Conservation (phyloP, 2,329 filamentous ascomycete genomes). For the Magnaporthiopsis rhizophila region DNA sequence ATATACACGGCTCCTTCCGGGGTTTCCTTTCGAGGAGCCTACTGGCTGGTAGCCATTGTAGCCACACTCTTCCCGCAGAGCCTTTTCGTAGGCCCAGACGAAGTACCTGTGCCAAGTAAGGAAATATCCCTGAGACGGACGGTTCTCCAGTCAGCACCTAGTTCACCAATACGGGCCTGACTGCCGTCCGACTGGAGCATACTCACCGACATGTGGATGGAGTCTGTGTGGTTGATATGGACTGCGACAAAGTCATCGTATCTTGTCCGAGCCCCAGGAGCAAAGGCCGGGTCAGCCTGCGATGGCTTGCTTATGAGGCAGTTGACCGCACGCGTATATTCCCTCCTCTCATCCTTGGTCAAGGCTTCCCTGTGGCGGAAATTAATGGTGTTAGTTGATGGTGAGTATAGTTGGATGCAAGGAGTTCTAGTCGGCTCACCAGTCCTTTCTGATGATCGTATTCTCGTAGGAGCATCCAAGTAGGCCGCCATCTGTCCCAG, state of each 20-base stretch:
- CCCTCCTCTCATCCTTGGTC: conserved; percentile 14
- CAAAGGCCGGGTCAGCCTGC: conserved; percentile 13
- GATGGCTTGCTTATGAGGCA: conserved; percentile 20
- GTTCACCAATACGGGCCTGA: background rate
- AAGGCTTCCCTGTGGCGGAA: conserved; percentile 16
- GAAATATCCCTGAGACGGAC: background rate
- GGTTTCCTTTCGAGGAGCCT: background rate
- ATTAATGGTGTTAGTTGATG: background rate
- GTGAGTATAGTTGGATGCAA: background rate
- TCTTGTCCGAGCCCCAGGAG: conserved; percentile 19
- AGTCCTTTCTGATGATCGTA: background rate
- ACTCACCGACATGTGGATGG: conserved; percentile 21
- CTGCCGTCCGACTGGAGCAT: background rate
- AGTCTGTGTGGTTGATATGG: conserved; percentile 27
- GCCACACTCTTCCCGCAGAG: conserved; percentile 25
- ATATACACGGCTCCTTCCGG: conserved; percentile 7
- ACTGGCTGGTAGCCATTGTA: conserved; percentile 21
- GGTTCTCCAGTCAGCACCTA: too few species aligned
- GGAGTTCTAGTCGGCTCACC: background rate
- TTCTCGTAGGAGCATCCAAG: background rate
- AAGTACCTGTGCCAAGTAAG: conserved; percentile 22
- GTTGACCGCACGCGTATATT: conserved; percentile 19
- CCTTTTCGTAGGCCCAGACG: conserved; percentile 22
- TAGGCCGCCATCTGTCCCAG: background rate
- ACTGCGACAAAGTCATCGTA: conserved; percentile 29